Conservation (phyloP, 2,329 filamentous ascomycete species). For the Cladorrhinum sp. region DNA sequence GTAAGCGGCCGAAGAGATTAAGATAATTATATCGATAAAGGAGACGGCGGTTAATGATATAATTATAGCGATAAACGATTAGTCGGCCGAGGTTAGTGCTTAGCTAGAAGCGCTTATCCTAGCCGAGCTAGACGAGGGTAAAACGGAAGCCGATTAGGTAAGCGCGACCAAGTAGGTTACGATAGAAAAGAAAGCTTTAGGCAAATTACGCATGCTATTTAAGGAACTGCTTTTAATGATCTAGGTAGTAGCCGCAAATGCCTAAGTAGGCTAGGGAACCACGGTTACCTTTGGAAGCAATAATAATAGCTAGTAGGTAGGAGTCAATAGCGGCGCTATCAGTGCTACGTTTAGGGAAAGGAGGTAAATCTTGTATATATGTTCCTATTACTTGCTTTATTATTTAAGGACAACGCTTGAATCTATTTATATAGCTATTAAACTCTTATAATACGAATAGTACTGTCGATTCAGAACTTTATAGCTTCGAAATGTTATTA, state of each 20-base stretch:
- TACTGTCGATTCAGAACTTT: no score
- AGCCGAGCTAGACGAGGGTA: slow-evolving; percentile 10
- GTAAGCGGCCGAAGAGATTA: slow-evolving; percentile 33
- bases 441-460: no score
- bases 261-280: slow-evolving; percentile 3
- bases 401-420: no score
- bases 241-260: slow-evolving; percentile 18
- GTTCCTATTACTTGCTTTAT: no score
- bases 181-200: slow-evolving; percentile 14
- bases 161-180: slow-evolving; percentile 17
- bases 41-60: slow-evolving; percentile 29
- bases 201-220: slow-evolving; percentile 16
- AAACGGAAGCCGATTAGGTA: slow-evolving; percentile 18
- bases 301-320: no score
- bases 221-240: slow-evolving; percentile 18
- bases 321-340: no score
- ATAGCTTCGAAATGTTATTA: no score
- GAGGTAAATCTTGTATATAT: no score
- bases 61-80: slow-evolving; percentile 20
- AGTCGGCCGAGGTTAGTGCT: slow-evolving; percentile 16
- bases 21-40: slow-evolving; percentile 30
- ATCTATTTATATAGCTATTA: no score
- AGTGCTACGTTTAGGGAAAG: no score
- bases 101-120: slow-evolving; percentile 17
- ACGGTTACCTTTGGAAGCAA: no score